These are phyloP conservation scores for Larix sibirica DNA, from an alignment of 83 land plant species.

Conservation along the genomic window DNA sequence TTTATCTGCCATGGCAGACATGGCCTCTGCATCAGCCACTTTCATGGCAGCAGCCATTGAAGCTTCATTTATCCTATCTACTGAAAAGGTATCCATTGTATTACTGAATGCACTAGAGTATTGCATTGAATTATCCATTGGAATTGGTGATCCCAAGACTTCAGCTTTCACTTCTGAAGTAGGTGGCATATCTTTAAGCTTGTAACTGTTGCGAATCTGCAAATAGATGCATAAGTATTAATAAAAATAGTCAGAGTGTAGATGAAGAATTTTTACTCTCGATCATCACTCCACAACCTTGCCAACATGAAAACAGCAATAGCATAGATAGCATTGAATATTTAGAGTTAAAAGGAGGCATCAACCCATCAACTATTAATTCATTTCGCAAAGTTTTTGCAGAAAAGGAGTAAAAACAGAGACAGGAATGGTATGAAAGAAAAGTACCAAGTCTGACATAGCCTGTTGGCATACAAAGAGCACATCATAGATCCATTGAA, in stretches of 20 bases:
- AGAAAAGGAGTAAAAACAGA: too few relatives aligned
- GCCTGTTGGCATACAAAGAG: too few relatives aligned
- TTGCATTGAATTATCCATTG: background rate
- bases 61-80: slow-evolving; percentile 3
- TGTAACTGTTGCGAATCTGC: slow-evolving; percentile 6
- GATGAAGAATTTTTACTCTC: too few relatives aligned
- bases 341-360: too few relatives aligned
- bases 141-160: background rate
- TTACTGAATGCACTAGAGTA: background rate
- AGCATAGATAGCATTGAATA: background rate
- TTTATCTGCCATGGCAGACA: background rate
- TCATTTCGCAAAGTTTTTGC: too few relatives aligned
- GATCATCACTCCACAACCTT: too few relatives aligned
- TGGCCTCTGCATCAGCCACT: background rate
- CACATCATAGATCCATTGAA: too few relatives aligned
- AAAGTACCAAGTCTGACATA: too few relatives aligned
- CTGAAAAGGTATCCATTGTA: background rate
- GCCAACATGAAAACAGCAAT: background rate
- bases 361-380: too few relatives aligned
- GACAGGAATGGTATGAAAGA: too few relatives aligned
- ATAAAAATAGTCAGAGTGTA: background rate
- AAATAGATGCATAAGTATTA: background rate
- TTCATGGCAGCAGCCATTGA: background rate
- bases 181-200: background rate
- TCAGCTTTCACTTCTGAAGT: background rate